A percentile compares a stretch with the other conserved stretches of the same genome.
These are phyloP conservation scores for Vigna hirtella DNA, from an alignment of 306 rosid species.

Conservation along the genomic window DNA sequence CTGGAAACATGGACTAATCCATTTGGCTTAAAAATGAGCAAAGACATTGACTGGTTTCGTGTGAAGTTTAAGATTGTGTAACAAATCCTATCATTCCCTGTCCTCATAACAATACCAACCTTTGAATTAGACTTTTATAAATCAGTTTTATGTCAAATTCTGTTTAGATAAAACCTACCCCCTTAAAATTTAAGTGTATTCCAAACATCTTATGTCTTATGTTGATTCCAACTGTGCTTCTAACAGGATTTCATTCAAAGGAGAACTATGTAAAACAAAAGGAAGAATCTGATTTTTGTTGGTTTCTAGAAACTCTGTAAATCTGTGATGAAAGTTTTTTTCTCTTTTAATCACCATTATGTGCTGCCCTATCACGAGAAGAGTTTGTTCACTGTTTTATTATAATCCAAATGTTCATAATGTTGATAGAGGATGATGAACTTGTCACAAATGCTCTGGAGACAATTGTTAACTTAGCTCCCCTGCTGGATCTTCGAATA, in stretches of 20 bases:
- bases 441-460: slow-evolving; percentile 96
- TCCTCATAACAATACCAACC: slow-evolving; percentile 1
- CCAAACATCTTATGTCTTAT: not conserved
- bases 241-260: too few species aligned
- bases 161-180: not conserved
- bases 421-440: slow-evolving; percentile 92
- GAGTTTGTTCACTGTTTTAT: slow-evolving; percentile 22
- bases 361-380: slow-evolving; percentile 13
- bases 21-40: not conserved
- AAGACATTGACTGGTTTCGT: not conserved
- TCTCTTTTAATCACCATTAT: not conserved
- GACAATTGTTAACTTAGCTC: slow-evolving; percentile 97
- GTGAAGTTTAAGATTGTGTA: not conserved
- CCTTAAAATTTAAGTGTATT: not conserved
- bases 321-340: not conserved
- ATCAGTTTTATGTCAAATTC: not conserved
- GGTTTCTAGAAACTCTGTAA: not conserved
- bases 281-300: not conserved
- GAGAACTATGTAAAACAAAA: too few species aligned
- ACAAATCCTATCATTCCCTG: not conserved
- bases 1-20: not conserved
- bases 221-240: too few species aligned
- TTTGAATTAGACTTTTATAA: slow-evolving; percentile 8
- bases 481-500: slow-evolving; percentile 86
- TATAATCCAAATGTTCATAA: slow-evolving; percentile 32